Evolutionary conservation across 2,329 filamentous ascomycete genomes (phyloP), one percentile per base, ranked within the genome.

Genomic region (Dryadomyces quercus-mongolicae): DNA sequence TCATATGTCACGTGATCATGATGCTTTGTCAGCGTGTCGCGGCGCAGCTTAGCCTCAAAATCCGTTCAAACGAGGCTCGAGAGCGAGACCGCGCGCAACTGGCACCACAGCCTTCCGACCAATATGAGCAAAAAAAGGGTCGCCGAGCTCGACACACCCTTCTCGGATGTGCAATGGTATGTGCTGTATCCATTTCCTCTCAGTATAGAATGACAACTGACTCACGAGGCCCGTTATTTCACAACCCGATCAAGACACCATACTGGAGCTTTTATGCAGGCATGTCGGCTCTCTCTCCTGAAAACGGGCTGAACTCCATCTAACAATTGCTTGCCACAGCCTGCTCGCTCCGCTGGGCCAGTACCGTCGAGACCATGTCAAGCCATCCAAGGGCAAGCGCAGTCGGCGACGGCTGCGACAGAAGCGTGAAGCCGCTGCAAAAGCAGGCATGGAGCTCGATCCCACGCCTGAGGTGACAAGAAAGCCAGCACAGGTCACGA

Each of bases 181-280:
- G 70, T 31, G 69, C 25, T 44, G 66, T 45, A 70, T 31, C 69
- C 25, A 45, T 12, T 15, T 44, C n/a, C 7, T 2, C 25, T 54
- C 16, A 45, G 31, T 31, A 40, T 5, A 1, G 7, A n/a, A n/a
- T 2, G 8, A 20, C 15, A 3, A 13, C 1, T 55, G 25, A 53
- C 21, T 13, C 4, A 5, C 9, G 6, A 88, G 85, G 83, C 85
- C 85, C 8, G 66, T 74, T 45, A 73, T 86, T 46, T 70, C 72
- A 2, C 63, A 68, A 18, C 70, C 79, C 50, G 73, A 86, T 52
- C 82, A 86, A 65, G 76, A 83, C 52, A 72, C 74, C 4, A 83
- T 87, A 42, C 64, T 87, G 10, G 82, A 86, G 58, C 70, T 88
- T 50, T 71, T 87, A 5, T 85, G 79, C 76, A 77, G 72, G 84